Evolutionary conservation across 1,284 basidiomycete species (phyloP), one percentile per base, ranked within the genome.

Genomic region (Leccinum fallax): DNA sequence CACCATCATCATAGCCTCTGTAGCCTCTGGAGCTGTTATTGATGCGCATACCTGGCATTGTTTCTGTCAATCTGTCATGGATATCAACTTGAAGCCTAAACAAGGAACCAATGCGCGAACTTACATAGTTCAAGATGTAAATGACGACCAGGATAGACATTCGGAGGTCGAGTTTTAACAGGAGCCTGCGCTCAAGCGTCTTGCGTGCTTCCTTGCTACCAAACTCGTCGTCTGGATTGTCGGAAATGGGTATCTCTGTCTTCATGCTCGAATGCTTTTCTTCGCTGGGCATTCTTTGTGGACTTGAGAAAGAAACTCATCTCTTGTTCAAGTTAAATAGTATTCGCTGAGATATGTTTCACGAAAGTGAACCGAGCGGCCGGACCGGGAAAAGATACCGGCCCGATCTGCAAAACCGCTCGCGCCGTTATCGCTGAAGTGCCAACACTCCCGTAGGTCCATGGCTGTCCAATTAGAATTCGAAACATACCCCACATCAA

Each of bases 51-150:
- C 86, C 80, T 78, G 40, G 83, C 85, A 77, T 88, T 90, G 67
- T 88, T 90, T 65, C 87, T 78, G 70, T 90, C 88, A 52, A 90
- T 83, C 84, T 90, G 30, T 4, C 5, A 30, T 34, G 4, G 11
- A 24, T 10, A 53, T 66, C 21, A 68, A 59, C n/a, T 3, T 26
- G 43, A 36, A 24, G 49, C 6, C 34, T 32, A 7, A 21, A 46
- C 8, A 34, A n/a, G 32, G 54, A 51, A 26, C 0, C 2, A 11
- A 36, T 15, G 36, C 7, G 68, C 26, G 38, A 57, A 19, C 76
- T 57, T 66, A 83, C 80, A 74, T 82, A 83, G 68, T 85, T 86
- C 40, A 86, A 63, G 57, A 84, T 82, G 66, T 85, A 84, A 55
- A 86, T 85, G 34, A 84, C 64, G 28, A 86, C 74, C 63, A 84